These are phyloP conservation scores for Williopsis jadinii DNA, from an alignment of 1,139 yeast genomes.

Conservation along the genomic window DNA sequence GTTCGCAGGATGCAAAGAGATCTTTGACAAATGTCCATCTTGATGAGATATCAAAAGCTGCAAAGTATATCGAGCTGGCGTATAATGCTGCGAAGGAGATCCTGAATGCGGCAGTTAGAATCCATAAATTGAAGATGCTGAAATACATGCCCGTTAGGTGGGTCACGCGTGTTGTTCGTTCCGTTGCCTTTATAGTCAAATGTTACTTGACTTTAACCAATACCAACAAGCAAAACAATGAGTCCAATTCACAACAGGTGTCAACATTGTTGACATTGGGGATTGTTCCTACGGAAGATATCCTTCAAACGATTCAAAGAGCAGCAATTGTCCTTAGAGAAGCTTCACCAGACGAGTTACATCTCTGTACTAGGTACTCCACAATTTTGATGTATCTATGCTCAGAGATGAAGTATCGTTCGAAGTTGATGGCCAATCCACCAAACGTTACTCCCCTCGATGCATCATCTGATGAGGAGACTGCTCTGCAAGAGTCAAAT, in stretches of 20 bases:
- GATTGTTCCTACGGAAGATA: conserved; percentile 63
- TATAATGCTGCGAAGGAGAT: conserved; percentile 81
- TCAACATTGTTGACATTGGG: conserved; percentile 53
- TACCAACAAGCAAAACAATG: conserved; percentile 15
- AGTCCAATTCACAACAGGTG: conserved; percentile 25
- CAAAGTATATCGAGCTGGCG: conserved; percentile 75
- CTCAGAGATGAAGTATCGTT: conserved; percentile 54
- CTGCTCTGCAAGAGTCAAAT: neutral
- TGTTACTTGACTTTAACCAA: conserved; percentile 62
- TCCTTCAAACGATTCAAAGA: conserved; percentile 57
- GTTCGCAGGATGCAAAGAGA: conserved; percentile 16
- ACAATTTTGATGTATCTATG: conserved; percentile 73
- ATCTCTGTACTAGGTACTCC: conserved; percentile 74
- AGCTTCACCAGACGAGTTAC: conserved; percentile 86
- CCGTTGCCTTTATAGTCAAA: conserved; percentile 85
- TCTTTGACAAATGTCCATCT: conserved; percentile 36
- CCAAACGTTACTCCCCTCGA: conserved; percentile 19
- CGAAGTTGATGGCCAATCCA: conserved; percentile 19
- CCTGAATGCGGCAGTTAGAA: conserved; percentile 62
- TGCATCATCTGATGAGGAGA: conserved; percentile 14
- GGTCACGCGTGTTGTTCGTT: conserved; percentile 83
- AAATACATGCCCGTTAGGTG: conserved; percentile 85
- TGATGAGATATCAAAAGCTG: conserved; percentile 67
- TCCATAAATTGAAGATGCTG: conserved; percentile 56
- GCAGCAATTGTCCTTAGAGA: conserved; percentile 74